Evolutionary conservation across 345 rosid genomes (phyloP), one percentile per base, ranked within the genome.

Genomic region (Ailanthus altissimus): DNA sequence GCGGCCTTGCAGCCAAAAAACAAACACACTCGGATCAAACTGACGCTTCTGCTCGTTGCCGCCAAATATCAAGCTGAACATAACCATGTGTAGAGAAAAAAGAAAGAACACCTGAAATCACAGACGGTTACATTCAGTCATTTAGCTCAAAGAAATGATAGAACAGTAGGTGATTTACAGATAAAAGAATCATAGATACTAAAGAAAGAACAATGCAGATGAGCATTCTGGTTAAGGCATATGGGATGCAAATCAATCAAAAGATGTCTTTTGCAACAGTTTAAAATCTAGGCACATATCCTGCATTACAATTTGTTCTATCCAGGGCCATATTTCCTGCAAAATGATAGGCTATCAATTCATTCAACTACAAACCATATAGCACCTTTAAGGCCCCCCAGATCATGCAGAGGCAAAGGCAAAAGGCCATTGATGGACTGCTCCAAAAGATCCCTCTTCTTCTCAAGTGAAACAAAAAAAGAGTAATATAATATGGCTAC

Each of bases 21-120:
- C 51, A 53, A 64, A 75, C 51, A 21, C 78, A 75, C 42, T 75
- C 23, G 42, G 20, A 42, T 51, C 36, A 26, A 15, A 51, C 72
- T 36, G 60, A 21, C 23, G 21, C 77, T 51, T 63, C 5, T 15
- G 42, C 70, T 75, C 51, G 60, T 40, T 75, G 70, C 51, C 23
- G 59, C 70, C 18, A 42, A n/a, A 50, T 70, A 53, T 20, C 49
- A 50, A 75, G 70, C 71, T 21, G 40, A 42, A 61, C 70, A 49
- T 28, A 62, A 21, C n/a, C 5, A 13, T 14, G 9, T 38, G 46
- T 21, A 20, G 23, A 43, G 70, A 28, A 0, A 20, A 54, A 51
- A 63, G 18, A 47, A 46, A 16, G 21, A 59, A 59, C 40, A 73
- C 57, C 76, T 73, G 76, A 8, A 73, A 73, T 73, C 76, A 60